Evolutionary conservation across 345 rosid species (phyloP), one percentile per base, ranked within the genome.

Genomic region (Lagerstroemia speciosa): DNA sequence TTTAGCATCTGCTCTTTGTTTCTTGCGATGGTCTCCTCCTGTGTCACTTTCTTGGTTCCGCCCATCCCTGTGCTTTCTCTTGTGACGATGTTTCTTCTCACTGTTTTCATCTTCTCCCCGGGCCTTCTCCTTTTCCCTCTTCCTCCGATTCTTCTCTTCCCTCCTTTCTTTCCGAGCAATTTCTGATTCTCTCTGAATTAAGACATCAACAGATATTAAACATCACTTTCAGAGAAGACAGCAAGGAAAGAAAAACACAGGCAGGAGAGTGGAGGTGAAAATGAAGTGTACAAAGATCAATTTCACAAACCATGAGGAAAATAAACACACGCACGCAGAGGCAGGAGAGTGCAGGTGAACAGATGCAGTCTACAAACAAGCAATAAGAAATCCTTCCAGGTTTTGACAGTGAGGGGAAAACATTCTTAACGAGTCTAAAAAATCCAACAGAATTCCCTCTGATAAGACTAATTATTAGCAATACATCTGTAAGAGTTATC

Each of bases 101-200:
- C 69, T 64, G 52, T 19, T 66, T 15, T 69, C 67, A 66, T 79
- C 86, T 63, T 41, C 69, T 63, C 67, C 78, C 69, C 53, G 45
- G 24, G 61, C 74, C 71, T 71, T 79, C 69, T 72, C 69, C 64
- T 73, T 76, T 37, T 71, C 72, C 67, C 72, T 81, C 64, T 75
- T 78, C 66, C 76, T 76, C 57, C 67, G 66, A 50, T 71, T 77
- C 67, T 43, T 75, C 53, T 73, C 75, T 62, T 71, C 72, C 37
- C 48, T 74, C 64, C 73, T 67, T 55, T 71, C 82, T 64, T 69
- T 73, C 78, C 67, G 50, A 65, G 67, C 76, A 71, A 75, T 68
- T 68, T 78, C 69, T 62, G 71, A 79, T 76, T 77, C 62, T 70
- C 82, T 80, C 81, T 78, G 75, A 66, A 78, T 66, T 74, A 66